Percentiles rank a stretch among this genome's conserved stretches.
Evolutionary conservation across 129 eudicot species (phyloP).

Genomic region (Pittosporum tobira): DNA sequence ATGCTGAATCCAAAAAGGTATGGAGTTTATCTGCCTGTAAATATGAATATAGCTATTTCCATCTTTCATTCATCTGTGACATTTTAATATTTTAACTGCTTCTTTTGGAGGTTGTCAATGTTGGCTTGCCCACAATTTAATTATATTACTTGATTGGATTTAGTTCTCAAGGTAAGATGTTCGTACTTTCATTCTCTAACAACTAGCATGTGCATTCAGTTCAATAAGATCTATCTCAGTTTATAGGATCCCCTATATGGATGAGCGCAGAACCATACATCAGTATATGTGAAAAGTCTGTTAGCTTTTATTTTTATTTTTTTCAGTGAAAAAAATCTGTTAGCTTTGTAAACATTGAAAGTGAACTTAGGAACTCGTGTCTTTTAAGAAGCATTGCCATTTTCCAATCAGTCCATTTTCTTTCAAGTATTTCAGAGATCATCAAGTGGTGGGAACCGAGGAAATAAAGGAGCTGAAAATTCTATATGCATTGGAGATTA

Average conservation of each 20-base stretch:
- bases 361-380: not conserved
- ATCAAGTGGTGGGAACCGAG: too few species aligned
- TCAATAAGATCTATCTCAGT: too few species aligned
- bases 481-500: too few species aligned
- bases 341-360: not conserved
- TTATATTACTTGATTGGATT: not conserved
- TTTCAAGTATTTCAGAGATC: not conserved
- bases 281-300: too few species aligned
- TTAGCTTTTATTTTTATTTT: too few species aligned
- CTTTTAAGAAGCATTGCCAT: not conserved
- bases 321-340: too few species aligned
- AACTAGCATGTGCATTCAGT: too few species aligned
- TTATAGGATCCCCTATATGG: not conserved
- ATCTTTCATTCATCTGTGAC: not conserved
- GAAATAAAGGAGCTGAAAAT: too few species aligned
- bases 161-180: not conserved
- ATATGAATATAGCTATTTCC: not conserved
- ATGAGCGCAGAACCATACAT: too few species aligned
- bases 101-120: conserved; percentile 1
- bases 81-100: not conserved
- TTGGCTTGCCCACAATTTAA: not conserved
- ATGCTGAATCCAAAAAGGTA: conserved; percentile 97
- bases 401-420: not conserved
- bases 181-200: not conserved
- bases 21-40: not conserved